Evolutionary conservation across 108 stramenopile genomes (phyloP).

Genomic region (Thalassiosira profunda): DNA sequence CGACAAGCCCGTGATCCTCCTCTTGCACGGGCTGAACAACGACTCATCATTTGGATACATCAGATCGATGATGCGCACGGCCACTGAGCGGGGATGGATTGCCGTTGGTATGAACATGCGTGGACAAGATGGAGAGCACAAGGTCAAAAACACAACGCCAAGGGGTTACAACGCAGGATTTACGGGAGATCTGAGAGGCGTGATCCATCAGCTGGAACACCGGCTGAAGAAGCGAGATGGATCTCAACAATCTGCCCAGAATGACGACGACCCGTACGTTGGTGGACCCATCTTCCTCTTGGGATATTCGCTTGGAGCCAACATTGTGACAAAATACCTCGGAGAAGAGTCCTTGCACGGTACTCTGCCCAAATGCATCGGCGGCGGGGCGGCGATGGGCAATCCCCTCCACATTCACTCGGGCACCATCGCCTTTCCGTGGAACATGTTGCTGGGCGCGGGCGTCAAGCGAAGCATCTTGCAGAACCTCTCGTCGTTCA

Average conservation of each 20-base stretch:
- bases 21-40: constrained; percentile 90
- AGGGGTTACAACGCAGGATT: constrained; percentile 78
- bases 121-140: constrained; percentile 62
- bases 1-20: constrained; percentile 67
- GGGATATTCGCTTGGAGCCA: constrained; percentile 84
- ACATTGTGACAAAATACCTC: constrained; percentile 86
- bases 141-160: constrained; percentile 64
- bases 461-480: constrained; percentile 75
- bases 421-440: constrained; percentile 56
- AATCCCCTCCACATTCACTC: constrained; percentile 79
- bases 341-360: constrained; percentile 85
- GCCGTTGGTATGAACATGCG: constrained; percentile 84
- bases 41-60: constrained; percentile 91
- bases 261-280: constrained; percentile 19
- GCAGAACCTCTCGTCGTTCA: constrained; percentile 37
- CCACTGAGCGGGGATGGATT: constrained; percentile 81
- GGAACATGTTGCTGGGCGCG: constrained; percentile 59
- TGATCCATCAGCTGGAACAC: constrained; percentile 60
- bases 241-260: background rate
- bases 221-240: constrained; percentile 36
- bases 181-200: constrained; percentile 80
- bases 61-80: constrained; percentile 71
- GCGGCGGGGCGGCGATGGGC: constrained; percentile 76
- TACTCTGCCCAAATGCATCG: constrained; percentile 75
- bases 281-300: constrained; percentile 71